Percentiles rank a stretch among this genome's conserved stretches.
phyloP scores from a whole-genome alignment of 768 basidiomycete species.

The Galerina sulciceps region DNA sequence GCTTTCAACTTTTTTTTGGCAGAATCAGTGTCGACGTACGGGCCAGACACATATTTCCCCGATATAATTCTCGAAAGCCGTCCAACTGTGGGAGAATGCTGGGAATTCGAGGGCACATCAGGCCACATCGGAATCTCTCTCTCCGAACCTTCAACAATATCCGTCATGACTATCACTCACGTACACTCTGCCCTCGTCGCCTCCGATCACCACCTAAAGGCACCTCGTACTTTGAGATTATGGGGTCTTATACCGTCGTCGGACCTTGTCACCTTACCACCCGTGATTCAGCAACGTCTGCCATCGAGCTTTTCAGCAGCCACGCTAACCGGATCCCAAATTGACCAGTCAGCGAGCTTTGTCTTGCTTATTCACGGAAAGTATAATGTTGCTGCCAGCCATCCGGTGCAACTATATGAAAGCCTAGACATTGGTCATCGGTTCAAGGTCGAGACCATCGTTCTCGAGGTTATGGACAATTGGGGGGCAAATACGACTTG shows the following conservation, averaged over 20 bases:
- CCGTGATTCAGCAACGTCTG: background rate
- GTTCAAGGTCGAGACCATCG: background rate
- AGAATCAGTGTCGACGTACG: background rate
- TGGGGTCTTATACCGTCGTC: background rate
- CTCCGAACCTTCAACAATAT: background rate
- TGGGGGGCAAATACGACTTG: background rate
- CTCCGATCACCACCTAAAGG: background rate
- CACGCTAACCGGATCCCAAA: too few relatives aligned
- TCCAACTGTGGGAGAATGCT: background rate
- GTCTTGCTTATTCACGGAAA: background rate
- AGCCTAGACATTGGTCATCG: background rate
- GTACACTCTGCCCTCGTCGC: background rate
- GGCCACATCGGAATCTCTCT: background rate
- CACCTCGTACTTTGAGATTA: background rate
- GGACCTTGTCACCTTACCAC: background rate
- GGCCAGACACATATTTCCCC: background rate
- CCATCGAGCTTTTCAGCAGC: background rate
- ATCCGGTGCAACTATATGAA: background rate
- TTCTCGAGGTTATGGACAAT: background rate
- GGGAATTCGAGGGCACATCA: background rate
- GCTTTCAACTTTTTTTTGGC: background rate
- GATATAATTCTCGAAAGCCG: background rate
- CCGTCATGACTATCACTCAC: background rate
- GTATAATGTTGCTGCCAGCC: background rate
- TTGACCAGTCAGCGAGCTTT: background rate